Evolutionary conservation across 2,329 filamentous ascomycete species (phyloP).

Genomic region (Fusarium dlaminii): DNA sequence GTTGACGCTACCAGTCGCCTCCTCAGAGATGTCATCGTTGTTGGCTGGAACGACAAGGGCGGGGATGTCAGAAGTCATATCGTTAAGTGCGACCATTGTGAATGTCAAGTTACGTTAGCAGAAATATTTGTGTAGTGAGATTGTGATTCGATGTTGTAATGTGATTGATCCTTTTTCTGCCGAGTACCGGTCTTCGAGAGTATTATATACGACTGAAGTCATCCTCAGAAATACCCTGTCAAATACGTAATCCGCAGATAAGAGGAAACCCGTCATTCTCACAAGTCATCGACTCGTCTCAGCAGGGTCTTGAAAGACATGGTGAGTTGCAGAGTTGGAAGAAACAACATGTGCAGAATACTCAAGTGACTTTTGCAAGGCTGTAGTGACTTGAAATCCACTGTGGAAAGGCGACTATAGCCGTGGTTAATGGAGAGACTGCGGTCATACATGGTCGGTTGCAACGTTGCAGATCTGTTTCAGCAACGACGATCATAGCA

Average conservation of each 20-base stretch:
- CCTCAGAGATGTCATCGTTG: not conserved
- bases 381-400: not conserved
- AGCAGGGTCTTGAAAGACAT: slow-evolving; percentile 4
- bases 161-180: too few species aligned
- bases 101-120: not conserved
- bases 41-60: slow-evolving; percentile 10
- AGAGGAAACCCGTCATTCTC: not conserved
- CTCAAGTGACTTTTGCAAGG: slow-evolving; percentile 4
- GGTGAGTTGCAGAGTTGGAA: not conserved
- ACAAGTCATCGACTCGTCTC: not conserved
- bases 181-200: not conserved
- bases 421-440: not conserved
- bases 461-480: slow-evolving; percentile 20
- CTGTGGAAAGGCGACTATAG: not conserved
- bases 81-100: slow-evolving; percentile 18
- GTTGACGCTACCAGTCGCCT: slow-evolving; percentile 5
- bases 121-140: not conserved
- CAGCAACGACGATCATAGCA: not conserved
- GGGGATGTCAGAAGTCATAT: slow-evolving; percentile 8
- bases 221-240: not conserved
- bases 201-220: not conserved
- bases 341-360: not conserved
- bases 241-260: not conserved
- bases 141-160: not conserved
- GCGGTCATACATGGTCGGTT: not conserved